Percentiles rank a stretch among this genome's conserved stretches.
phyloP scores from a whole-genome alignment of 371 early-diverging fungal genomes.

The Syncephalastrum racemosum region DNA sequence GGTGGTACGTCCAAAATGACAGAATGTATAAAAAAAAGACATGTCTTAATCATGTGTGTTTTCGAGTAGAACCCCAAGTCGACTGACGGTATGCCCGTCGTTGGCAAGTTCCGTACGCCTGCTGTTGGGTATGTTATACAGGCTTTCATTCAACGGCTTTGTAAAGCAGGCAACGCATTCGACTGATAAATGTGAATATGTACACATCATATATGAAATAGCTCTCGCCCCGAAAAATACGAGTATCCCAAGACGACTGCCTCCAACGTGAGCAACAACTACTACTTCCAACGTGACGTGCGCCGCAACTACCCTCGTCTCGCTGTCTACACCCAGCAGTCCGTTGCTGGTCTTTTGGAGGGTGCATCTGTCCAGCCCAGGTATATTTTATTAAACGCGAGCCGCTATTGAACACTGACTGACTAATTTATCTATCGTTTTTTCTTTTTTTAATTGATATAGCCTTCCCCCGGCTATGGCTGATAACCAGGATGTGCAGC shows the following conservation, averaged over 20 bases:
- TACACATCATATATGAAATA: constrained; percentile 11
- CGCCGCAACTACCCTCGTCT: constrained; percentile 90
- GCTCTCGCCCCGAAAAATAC: constrained; percentile 57
- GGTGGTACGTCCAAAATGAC: constrained; percentile 28
- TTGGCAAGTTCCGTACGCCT: constrained; percentile 60
- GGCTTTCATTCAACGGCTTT: background rate
- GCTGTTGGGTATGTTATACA: constrained; percentile 50
- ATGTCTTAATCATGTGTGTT: background rate
- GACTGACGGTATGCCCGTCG: constrained; percentile 62
- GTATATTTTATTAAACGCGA: constrained; percentile 26
- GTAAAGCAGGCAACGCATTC: background rate
- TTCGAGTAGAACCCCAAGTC: constrained; percentile 56
- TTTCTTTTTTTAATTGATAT: constrained; percentile 1
- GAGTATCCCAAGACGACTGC: constrained; percentile 55
- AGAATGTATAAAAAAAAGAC: no score
- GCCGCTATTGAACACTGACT: no score
- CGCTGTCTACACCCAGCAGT: constrained; percentile 79
- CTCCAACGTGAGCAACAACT: constrained; percentile 76
- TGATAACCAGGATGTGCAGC: constrained; percentile 17
- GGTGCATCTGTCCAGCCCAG: constrained; percentile 45
- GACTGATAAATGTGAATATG: background rate
- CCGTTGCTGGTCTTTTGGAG: constrained; percentile 67
- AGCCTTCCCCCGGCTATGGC: constrained; percentile 32
- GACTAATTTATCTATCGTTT: no score
- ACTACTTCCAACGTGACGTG: constrained; percentile 88